Evolutionary conservation across 2,329 filamentous ascomycete species (phyloP), one percentile per base, ranked within the genome.

Genomic region (Plectosphaerella cucumerina): DNA sequence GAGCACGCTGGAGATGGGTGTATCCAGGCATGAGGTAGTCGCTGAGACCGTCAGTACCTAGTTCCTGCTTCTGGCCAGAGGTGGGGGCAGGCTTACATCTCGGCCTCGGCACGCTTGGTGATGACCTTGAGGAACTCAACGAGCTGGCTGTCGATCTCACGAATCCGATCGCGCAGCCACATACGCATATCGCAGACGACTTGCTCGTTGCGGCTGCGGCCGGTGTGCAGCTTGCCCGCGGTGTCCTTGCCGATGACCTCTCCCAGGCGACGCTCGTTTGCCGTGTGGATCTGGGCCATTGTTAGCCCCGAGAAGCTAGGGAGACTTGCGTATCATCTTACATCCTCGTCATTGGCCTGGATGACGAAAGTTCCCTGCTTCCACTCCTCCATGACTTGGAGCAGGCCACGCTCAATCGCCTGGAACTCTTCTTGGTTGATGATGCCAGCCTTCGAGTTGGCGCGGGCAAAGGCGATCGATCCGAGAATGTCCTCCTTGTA

Each of bases 1-100:
- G 72, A 1, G 89, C 89, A 49, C 89, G 85, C 71, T 96, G 90
- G 34, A 94, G 72, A 69, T 96, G 90, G 14, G 90, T 95, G 71
- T 96, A 96, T 3, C 89, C 89, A 1, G 90, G 90, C 87, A 96
- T 94, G 62, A 95, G 67, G 57, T 82, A 77, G 59, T 89, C 85
- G 56, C 92, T 84, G 23, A 17, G 50, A 54, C 35, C 60, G 52
- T 58, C 41, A 57, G 21, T 60, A 61, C 55, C n/a, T 52, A 26
- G 54, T 53, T 47, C 45, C 31, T 18, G 45, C 22, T 44, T 58
- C 47, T 56, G 52, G 43, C 48, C 49, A 35, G 56, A 57, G 14
- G 51, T 11, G 39, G 51, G 21, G 57, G 37, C 54, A 41, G 34
- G 43, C 62, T 63, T 59, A 65, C 61, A 63, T 58, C 44, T 63